Percentiles rank a stretch among this genome's conserved stretches.
Conservation (phyloP, 345 rosid species). For the Citrus glauca region DNA sequence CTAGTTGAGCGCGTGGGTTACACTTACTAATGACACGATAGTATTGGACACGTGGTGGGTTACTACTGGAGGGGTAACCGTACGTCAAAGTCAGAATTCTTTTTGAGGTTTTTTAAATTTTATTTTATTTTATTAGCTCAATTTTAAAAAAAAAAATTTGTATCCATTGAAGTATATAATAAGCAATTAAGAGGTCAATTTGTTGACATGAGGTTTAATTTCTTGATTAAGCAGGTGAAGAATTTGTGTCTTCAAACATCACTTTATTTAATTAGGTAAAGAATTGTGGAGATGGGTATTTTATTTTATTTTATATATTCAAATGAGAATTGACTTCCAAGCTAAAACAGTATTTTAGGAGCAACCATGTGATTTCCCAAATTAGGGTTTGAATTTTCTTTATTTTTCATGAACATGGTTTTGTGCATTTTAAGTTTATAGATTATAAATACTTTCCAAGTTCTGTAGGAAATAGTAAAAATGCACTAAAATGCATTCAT, state of each 20-base stretch:
- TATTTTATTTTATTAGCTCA: conserved; percentile 2
- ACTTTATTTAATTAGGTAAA: conserved; percentile 28
- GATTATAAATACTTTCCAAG: background rate
- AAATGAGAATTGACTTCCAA: background rate
- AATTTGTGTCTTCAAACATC: conserved; percentile 18
- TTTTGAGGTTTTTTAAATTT: background rate
- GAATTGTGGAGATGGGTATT: conserved; percentile 8
- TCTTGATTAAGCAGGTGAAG: conserved; percentile 28
- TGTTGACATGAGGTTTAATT: conserved; percentile 14
- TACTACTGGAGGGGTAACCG: background rate
- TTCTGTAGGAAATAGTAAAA: background rate
- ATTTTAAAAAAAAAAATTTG: background rate
- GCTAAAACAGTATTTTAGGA: background rate
- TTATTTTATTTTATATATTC: background rate
- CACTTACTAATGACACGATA: conserved; percentile 4
- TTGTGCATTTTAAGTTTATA: background rate
- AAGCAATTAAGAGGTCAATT: conserved; percentile 13
- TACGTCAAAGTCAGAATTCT: background rate
- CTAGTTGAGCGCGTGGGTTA: background rate
- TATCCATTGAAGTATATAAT: background rate
- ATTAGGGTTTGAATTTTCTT: background rate
- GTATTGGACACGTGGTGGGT: background rate
- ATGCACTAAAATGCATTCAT: no score
- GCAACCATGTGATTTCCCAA: background rate
- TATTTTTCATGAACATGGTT: background rate